Conservation (phyloP, 257 asterid genomes). For the Scutellaria minor region DNA sequence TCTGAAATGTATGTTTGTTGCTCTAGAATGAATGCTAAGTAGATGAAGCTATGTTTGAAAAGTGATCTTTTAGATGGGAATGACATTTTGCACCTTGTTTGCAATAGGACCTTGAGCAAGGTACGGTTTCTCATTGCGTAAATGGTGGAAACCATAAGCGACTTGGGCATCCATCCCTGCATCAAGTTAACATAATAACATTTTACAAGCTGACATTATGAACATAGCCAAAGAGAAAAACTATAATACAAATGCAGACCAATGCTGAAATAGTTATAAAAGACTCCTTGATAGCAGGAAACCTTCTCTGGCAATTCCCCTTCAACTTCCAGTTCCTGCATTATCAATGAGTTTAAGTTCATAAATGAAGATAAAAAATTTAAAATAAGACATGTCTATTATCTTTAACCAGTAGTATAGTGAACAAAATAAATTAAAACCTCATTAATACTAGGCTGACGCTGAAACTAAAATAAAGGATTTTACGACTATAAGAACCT, state of each 20-base stretch:
- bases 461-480: not conserved
- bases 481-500: not conserved
- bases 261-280: conserved; percentile 94
- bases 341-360: conserved; percentile 27
- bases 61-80: conserved; percentile 31
- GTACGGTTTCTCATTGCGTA: conserved; percentile 91
- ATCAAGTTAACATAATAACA: conserved; percentile 21
- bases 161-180: conserved; percentile 99
- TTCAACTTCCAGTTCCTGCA: conserved; percentile 76
- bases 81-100: conserved; percentile 63
- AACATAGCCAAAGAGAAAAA: conserved; percentile 21
- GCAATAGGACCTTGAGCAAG: conserved; percentile 95
- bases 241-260: conserved; percentile 50
- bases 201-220: not conserved
- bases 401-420: not conserved
- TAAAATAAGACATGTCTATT: not conserved
- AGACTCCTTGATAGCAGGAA: conserved; percentile 80
- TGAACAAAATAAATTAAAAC: conserved; percentile 4
- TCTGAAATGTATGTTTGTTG: not conserved
- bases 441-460: not conserved
- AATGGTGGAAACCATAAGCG: conserved; percentile 93
- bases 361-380: not conserved
- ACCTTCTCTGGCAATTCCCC: conserved; percentile 70
- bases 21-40: not conserved
- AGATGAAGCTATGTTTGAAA: conserved; percentile 19